These are phyloP conservation scores for Fusarium falciforme DNA, from an alignment of 2,329 filamentous ascomycete genomes.

Conservation along the genomic window DNA sequence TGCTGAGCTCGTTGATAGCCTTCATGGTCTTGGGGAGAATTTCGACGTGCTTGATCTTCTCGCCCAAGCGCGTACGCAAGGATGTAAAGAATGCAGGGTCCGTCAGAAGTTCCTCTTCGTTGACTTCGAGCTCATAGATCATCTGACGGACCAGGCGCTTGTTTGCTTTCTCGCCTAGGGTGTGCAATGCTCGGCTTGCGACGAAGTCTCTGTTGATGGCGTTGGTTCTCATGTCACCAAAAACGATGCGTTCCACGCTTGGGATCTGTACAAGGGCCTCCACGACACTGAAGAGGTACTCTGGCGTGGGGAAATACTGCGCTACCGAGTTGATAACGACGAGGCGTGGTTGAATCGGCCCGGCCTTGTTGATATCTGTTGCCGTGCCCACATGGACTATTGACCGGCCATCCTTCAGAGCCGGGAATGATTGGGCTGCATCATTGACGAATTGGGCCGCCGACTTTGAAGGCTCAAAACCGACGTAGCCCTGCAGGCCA, in stretches of 20 bases:
- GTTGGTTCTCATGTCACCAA: constrained; percentile 34
- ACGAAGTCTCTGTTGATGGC: constrained; percentile 30
- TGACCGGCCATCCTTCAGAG: constrained; percentile 6
- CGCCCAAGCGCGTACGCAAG: constrained; percentile 17
- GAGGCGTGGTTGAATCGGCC: background rate
- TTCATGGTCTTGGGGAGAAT: constrained; percentile 44
- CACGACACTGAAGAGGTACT: constrained; percentile 8
- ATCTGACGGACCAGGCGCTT: constrained; percentile 18
- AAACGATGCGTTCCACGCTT: constrained; percentile 17
- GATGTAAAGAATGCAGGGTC: constrained; percentile 42
- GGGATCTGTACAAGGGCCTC: background rate
- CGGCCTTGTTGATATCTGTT: background rate
- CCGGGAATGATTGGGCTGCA: constrained; percentile 20
- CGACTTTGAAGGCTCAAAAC: constrained; percentile 42
- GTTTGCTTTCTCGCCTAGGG: constrained; percentile 3
- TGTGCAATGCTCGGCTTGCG: constrained; percentile 16
- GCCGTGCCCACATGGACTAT: constrained; percentile 33
- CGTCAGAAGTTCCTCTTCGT: constrained; percentile 35
- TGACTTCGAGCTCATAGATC: constrained; percentile 29
- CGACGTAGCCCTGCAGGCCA: constrained; percentile 39
- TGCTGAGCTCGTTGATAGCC: constrained; percentile 43
- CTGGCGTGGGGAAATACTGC: constrained; percentile 6
- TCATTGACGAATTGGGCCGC: constrained; percentile 37
- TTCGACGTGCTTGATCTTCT: constrained; percentile 38
- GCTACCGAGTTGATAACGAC: constrained; percentile 5